Evolutionary conservation across 2,329 filamentous ascomycete genomes (phyloP).

Genomic region (Aspergillus sp.): DNA sequence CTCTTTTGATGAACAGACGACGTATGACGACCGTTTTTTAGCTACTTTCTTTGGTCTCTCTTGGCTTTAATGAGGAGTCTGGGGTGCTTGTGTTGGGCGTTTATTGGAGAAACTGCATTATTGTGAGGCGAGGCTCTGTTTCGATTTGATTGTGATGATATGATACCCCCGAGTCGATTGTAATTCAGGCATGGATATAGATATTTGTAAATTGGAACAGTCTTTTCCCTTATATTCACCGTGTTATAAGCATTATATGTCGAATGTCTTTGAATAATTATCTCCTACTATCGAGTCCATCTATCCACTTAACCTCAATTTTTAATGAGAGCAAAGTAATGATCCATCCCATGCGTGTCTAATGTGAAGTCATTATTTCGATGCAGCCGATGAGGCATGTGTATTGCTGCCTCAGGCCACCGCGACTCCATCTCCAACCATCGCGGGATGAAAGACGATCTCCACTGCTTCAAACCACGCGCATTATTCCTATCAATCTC

Average conservation of each 20-base stretch:
- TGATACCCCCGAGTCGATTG: constrained; percentile 22
- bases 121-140: neutral
- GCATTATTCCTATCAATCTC: neutral
- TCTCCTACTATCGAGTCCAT: neutral
- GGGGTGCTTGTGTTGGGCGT: neutral
- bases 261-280: neutral
- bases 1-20: neutral
- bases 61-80: neutral
- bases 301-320: no score
- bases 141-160: constrained; percentile 21
- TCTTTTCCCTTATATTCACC: neutral
- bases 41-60: constrained; percentile 3
- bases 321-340: no score
- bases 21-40: constrained; percentile 6
- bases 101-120: neutral
- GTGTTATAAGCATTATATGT: neutral
- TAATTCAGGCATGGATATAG: neutral
- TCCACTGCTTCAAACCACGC: neutral
- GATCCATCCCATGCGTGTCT: no score
- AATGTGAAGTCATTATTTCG: no score
- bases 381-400: neutral
- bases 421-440: neutral
- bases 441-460: no score
- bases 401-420: no score
- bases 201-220: neutral